Base-by-base conservation (phyloP, 2,329 filamentous ascomycete species). In the Penicillium italicum region DNA sequence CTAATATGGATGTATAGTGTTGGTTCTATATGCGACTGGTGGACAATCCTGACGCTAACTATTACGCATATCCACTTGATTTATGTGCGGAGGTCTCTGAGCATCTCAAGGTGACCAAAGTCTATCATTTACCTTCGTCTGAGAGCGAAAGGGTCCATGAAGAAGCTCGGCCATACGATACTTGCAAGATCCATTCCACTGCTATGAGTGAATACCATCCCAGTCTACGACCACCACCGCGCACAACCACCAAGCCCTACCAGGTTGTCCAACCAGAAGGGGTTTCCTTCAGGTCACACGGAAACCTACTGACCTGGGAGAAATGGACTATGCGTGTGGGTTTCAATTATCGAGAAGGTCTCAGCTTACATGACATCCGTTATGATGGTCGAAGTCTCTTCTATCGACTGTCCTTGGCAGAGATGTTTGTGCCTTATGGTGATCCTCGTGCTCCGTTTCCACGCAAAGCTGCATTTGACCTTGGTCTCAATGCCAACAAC, bases 31-130 rank as follows among this genome's bases (percentile, higher is more conserved):
- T 76, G 68, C 66, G 74, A 4, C 60, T 80, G 0, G 50, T 70
- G 0, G 66, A 74, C 0, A 72, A 80, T 31, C 65, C 68, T 0
- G 80, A 83, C 53, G 76, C 80, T 33, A 84, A 85, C 62, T 79
- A 80, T 66, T 84, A 84, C 61, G 81, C 82, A 4, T 83, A 83
- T 52, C 82, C 82, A 0, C 72, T 84, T 9, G 77, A 82, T 51
- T 72, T 84, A 22, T 78, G 75, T 43, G 78, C 79, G 8, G 80
- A 83, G 62, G 75, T 80, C 45, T 80, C 79, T 8, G 76, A 80
- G 57, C 67, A 78, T 2, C 70, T 83, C 3, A 61, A 78, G 28
- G 78, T 83, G 4, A 77, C 76, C 55, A 77, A 80, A 53, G 74
- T 83, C 48, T 77, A 79, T 58, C 75, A 75, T 34, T 74, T 83